A percentile compares a stretch with the other conserved stretches of the same genome.
Conservation (phyloP, 2,329 filamentous ascomycete genomes). For the Penicillium janthinellum region DNA sequence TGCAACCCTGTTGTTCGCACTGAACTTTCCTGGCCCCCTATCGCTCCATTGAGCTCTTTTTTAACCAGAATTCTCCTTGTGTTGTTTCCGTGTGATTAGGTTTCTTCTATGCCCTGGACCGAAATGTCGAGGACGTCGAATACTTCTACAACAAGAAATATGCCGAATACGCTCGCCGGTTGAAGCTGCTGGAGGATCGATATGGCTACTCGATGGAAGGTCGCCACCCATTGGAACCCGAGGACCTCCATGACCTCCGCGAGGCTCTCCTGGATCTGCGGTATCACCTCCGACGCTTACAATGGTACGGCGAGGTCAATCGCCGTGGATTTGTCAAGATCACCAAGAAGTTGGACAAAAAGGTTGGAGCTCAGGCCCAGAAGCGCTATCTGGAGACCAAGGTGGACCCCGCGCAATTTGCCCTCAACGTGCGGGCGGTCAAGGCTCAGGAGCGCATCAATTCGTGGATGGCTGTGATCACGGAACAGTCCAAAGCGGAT, state of each 20-base stretch:
- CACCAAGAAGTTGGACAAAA: slow-evolving; percentile 98
- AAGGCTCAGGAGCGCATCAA: slow-evolving; percentile 72
- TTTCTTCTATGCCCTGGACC: slow-evolving; percentile 95
- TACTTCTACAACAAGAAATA: slow-evolving; percentile 97
- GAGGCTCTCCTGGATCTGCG: slow-evolving; percentile 86
- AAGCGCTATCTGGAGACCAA: slow-evolving; percentile 85
- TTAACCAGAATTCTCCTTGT: slow-evolving; percentile 27
- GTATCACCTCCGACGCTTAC: slow-evolving; percentile 82
- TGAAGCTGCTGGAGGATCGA: slow-evolving; percentile 83
- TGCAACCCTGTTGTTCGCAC: slow-evolving; percentile 25
- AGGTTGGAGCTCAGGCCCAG: slow-evolving; percentile 76
- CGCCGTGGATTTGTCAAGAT: slow-evolving; percentile 95
- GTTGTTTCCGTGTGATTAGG: slow-evolving; percentile 56
- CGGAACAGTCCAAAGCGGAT: slow-evolving; percentile 56
- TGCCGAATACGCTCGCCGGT: slow-evolving; percentile 76
- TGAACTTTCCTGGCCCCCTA: not conserved
- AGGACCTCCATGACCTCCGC: slow-evolving; percentile 89
- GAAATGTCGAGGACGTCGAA: slow-evolving; percentile 96
- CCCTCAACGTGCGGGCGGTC: slow-evolving; percentile 66
- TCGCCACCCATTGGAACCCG: slow-evolving; percentile 73
- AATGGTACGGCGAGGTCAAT: slow-evolving; percentile 98
- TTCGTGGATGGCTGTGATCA: slow-evolving; percentile 80
- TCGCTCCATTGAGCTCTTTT: slow-evolving; percentile 15
- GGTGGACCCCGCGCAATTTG: slow-evolving; percentile 85
- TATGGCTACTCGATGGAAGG: slow-evolving; percentile 75